Percentiles rank a stretch among this genome's conserved stretches.
phyloP scores from a whole-genome alignment of 441 rosid species.

The Jatropha podagrica region DNA sequence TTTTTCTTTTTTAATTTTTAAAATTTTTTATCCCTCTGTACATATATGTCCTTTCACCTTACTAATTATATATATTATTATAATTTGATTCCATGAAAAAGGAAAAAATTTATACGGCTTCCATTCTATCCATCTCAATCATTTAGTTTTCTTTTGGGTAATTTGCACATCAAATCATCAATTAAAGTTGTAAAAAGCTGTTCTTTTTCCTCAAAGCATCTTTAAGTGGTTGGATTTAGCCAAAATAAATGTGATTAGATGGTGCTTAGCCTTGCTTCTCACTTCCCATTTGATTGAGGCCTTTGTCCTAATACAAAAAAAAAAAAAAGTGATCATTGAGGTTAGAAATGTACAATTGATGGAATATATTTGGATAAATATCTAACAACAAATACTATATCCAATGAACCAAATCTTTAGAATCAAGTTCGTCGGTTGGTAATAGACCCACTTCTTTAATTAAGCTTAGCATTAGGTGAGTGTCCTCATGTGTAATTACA shows the following conservation, averaged over 20 bases:
- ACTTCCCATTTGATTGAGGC: neutral
- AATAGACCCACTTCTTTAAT: conserved; percentile 13
- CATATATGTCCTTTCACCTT: too few relatives aligned
- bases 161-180: conserved; percentile 25
- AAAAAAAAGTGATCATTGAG: neutral
- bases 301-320: neutral
- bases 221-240: conserved; percentile 3
- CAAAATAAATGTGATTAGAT: conserved; percentile 14
- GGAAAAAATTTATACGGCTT: too few relatives aligned
- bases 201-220: neutral
- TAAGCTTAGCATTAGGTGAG: conserved; percentile 2
- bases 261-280: neutral
- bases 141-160: neutral
- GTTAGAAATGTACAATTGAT: neutral
- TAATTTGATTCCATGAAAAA: too few relatives aligned
- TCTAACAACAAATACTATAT: neutral
- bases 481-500: conserved; percentile 13
- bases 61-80: too few relatives aligned
- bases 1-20: neutral
- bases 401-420: conserved; percentile 18
- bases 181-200: neutral
- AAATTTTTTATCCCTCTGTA: too few relatives aligned
- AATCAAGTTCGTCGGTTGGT: conserved; percentile 22
- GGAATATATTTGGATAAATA: neutral
- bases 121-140: neutral